Evolutionary conservation across 768 basidiomycete genomes (phyloP), one percentile per base, ranked within the genome.

Genomic region (Podaxis sp.): DNA sequence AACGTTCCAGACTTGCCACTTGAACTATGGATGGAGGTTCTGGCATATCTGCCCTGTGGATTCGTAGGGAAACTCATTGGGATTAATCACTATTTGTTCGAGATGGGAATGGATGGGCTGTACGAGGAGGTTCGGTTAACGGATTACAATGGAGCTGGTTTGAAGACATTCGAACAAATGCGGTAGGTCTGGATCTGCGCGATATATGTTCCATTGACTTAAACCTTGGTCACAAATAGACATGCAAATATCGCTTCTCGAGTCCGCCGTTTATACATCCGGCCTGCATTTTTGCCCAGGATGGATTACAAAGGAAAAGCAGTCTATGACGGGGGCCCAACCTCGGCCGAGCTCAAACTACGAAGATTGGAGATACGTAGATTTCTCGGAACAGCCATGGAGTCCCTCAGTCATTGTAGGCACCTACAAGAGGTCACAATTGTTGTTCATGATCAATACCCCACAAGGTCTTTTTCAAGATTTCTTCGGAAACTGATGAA

Each of bases 61-160:
- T 60, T 58, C 4, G 50, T 69, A 21, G 65, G 64, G 32, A 72
- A 66, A 55, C 59, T 72, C 63, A 65, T 72, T 48, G 70, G 72
- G 6, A 55, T 73, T 14, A 74, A 70, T 40, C 65, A 71, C 27
- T 50, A 55, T 7, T 63, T 73, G 5, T 74, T 73, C 47, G 67
- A 72, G 51, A 62, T 74, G 16, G 72, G 67, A 3, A 62, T 73
- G 63, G 58, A 70, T 27, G 68, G 72, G 40, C 65, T 70, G 23
- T 74, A 72, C 53, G 63, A 67, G 28, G 71, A 72, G 56, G 57
- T 73, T 9, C 62, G 69, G 46, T 64, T 74, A n/a, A 64, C 68
- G n/a, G 53, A 63, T 2, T 66, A 68, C 46, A 68, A 68, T 47
- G 60, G 64, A 14, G 53, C 57, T 1, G 70, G 64, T 40, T 1